phyloP scores from a whole-genome alignment of 257 asterid genomes.

The Salvia splendens region DNA sequence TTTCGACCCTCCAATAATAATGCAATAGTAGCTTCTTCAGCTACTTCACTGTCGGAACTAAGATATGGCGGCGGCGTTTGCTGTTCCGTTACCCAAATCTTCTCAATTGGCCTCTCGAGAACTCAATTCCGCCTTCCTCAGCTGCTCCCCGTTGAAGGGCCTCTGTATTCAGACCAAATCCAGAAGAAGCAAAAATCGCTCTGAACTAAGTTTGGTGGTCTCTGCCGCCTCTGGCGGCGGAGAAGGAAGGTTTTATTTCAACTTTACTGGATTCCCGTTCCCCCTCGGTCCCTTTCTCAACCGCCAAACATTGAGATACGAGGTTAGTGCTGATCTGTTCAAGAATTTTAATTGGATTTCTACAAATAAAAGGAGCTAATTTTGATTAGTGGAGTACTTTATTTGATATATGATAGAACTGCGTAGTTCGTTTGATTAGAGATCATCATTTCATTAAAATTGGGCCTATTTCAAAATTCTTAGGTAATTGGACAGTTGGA shows the following conservation, averaged over 20 bases:
- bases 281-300: constrained; percentile 98
- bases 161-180: constrained; percentile 48
- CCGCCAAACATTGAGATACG: constrained; percentile 74
- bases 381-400: background rate
- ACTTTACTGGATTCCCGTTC: constrained; percentile 89
- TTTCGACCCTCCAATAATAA: background rate
- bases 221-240: constrained; percentile 48
- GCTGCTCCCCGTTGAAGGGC: constrained; percentile 49
- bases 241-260: constrained; percentile 76
- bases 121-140: constrained; percentile 38
- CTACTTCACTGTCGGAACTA: constrained; percentile 20
- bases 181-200: constrained; percentile 42
- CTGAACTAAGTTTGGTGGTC: constrained; percentile 42
- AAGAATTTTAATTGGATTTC: background rate
- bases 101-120: constrained; percentile 43
- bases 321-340: constrained; percentile 46
- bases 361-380: background rate
- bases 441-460: background rate
- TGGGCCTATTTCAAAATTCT: background rate
- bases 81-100: constrained; percentile 50
- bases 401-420: constrained; percentile 11
- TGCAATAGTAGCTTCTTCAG: background rate
- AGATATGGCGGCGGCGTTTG: constrained; percentile 42
- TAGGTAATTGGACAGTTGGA: background rate
- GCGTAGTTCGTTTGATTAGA: constrained; percentile 15